phyloP scores from a whole-genome alignment of 805 yeast genomes.

The Wickerhamomyces tratensis region DNA sequence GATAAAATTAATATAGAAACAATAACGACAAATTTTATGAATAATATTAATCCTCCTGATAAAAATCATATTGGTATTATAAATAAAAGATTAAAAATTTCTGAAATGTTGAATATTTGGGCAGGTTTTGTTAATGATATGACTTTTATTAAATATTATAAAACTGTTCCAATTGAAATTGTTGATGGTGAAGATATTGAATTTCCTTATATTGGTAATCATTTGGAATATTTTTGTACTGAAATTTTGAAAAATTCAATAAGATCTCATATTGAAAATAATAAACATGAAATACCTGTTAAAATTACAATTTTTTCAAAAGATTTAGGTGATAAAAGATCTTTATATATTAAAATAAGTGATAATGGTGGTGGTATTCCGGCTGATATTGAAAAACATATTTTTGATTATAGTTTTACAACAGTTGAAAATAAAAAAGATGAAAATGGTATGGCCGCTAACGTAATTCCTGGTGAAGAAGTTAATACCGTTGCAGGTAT shows the following conservation, averaged over 20 bases:
- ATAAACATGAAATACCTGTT: conserved; percentile 29
- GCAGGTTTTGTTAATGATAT: conserved; percentile 75
- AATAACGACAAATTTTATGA: conserved; percentile 77
- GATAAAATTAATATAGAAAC: conserved; percentile 85
- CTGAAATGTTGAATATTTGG: conserved; percentile 51
- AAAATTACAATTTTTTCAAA: conserved; percentile 33
- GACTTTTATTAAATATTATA: conserved; percentile 76
- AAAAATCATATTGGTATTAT: conserved; percentile 51
- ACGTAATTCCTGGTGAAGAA: conserved; percentile 63
- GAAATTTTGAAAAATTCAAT: conserved; percentile 84
- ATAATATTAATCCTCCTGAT: conserved; percentile 39
- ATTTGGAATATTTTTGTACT: conserved; percentile 77
- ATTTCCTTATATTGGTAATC: conserved; percentile 81
- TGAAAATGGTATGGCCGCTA: conserved; percentile 40
- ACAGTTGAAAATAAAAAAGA: conserved; percentile 55
- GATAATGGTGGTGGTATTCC: conserved; percentile 89
- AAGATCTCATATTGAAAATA: conserved; percentile 77
- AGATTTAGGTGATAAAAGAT: conserved; percentile 8
- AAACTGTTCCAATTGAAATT: conserved; percentile 49
- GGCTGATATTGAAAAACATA: conserved; percentile 49
- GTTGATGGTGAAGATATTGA: conserved; percentile 46
- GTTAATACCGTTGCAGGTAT: conserved; percentile 78
- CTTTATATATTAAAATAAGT: conserved; percentile 62
- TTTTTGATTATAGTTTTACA: conserved; percentile 82
- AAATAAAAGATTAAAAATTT: conserved; percentile 55